Evolutionary conservation across 345 rosid species (phyloP).

Genomic region (Citrus cavaleriei): DNA sequence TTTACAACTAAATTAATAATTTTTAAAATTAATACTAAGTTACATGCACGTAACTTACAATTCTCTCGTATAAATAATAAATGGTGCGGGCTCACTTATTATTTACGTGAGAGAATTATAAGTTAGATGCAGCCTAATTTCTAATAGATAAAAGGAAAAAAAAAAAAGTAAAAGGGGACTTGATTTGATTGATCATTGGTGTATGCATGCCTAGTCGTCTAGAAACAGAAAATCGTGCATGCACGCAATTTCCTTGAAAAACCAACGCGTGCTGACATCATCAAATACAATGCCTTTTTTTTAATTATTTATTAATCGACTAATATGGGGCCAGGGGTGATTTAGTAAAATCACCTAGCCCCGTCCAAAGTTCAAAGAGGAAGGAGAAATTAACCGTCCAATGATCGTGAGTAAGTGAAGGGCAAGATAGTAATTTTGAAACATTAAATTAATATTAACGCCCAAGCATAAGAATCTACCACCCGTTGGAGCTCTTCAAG

Average conservation of each 20-base stretch:
- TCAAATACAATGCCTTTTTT: neutral
- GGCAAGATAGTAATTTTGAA: constrained; percentile 12
- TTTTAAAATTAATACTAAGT: too few species aligned
- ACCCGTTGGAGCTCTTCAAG: neutral
- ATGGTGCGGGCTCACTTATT: rapidly evolving
- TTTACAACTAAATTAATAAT: too few species aligned
- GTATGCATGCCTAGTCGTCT: too few species aligned
- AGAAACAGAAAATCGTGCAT: neutral
- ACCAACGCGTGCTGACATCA: neutral
- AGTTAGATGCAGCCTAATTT: too few species aligned
- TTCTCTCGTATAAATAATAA: too few species aligned
- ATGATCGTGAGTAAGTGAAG: neutral
- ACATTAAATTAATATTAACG: constrained; percentile 6
- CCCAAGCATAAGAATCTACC: constrained; percentile 4
- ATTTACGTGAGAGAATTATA: too few species aligned
- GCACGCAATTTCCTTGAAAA: neutral
- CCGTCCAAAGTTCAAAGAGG: neutral
- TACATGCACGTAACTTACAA: rapidly evolving
- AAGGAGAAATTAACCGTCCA: too few species aligned
- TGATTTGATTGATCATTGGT: too few species aligned
- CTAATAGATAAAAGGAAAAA: too few species aligned
- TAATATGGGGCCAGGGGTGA: neutral
- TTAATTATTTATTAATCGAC: neutral
- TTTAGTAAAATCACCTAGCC: constrained; percentile 9
- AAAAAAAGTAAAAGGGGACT: too few species aligned